Base-by-base conservation (phyloP, 768 basidiomycete species). In the Asterophora lycoperdoides region DNA sequence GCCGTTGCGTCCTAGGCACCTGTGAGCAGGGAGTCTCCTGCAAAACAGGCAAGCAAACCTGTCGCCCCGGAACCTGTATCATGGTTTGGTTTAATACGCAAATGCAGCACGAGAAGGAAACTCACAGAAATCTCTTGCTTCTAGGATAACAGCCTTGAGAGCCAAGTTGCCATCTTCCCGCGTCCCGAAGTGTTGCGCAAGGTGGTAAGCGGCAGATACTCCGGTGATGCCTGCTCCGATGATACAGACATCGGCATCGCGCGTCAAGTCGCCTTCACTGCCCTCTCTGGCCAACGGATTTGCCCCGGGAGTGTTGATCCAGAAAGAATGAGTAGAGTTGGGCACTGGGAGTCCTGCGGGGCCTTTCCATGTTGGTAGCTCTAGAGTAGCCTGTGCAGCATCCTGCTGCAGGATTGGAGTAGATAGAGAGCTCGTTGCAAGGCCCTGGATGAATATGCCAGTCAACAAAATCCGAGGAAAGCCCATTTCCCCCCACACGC, bases 51-150 rank as follows among this genome's bases (percentile, higher is more conserved):
- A n/a, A 44, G 39, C 29, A 34, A 44, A 83, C 88, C 86, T 46
- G 89, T 93, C 29, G 88, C 85, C 30, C 88, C 86, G 47, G 84
- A 80, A 64, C 85, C 85, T 84, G 62, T 13, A 48, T 6, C 23
- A 23, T 36, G 8, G 17, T n/a, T 14, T n/a, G 30, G 48, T 23
- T 46, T 32, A 40, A 47, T 32, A 32, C 29, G 17, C 39, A 23
- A 23, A 3, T 23, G 3, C n/a, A 14, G 37, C 5, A 48, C 40
- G 8, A 15, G 42, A 37, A 49, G 49, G 39, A 37, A 36, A 13
- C 32, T 68, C 18, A 91, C 92, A 88, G 64, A 93, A 86, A 59
- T 90, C 85, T 56, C 93, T 71, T 4, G 91, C 93, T 60, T 95
- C 93, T 8, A 96, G 64, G 10, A 94, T 69, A 14, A 83, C 80